Percentiles rank a stretch among this genome's conserved stretches.
Conservation (phyloP, 2,329 filamentous ascomycete genomes). For the Phyllosticta ampelicida region DNA sequence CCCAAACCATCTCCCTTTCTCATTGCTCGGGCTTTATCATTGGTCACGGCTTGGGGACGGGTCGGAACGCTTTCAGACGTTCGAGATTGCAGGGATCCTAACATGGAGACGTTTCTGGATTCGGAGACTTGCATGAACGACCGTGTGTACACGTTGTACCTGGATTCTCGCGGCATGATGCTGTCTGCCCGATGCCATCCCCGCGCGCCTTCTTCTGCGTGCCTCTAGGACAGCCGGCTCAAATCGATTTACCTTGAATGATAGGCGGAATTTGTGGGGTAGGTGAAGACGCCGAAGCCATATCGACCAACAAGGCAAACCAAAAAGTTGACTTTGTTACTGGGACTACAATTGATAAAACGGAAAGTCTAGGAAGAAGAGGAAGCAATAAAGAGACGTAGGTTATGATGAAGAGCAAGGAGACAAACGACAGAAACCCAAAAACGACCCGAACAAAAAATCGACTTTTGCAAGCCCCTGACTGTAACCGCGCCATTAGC, state of each 20-base stretch:
- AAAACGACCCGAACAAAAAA: background rate
- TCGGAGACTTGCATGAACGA: background rate
- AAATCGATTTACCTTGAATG: background rate
- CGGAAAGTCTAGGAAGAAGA: background rate
- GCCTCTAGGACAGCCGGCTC: background rate
- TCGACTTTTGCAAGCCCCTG: background rate
- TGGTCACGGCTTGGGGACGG: background rate
- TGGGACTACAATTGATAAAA: background rate
- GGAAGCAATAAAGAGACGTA: background rate
- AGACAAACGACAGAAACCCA: background rate
- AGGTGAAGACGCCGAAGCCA: background rate
- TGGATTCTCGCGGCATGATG: background rate
- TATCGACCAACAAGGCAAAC: background rate
- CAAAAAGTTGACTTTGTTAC: background rate
- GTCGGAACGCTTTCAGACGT: background rate
- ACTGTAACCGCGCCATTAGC: background rate
- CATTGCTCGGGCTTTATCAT: background rate
- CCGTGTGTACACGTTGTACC: background rate
- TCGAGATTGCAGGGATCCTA: background rate
- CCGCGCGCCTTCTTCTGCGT: background rate
- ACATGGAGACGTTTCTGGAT: background rate
- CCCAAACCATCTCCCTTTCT: background rate
- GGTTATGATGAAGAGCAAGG: background rate
- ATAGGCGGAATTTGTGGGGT: background rate
- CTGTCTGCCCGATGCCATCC: background rate